Evolutionary conservation across 192 early-diverging fungal species (phyloP), one percentile per base, ranked within the genome.

Genomic region (Backusella morwellensis): DNA sequence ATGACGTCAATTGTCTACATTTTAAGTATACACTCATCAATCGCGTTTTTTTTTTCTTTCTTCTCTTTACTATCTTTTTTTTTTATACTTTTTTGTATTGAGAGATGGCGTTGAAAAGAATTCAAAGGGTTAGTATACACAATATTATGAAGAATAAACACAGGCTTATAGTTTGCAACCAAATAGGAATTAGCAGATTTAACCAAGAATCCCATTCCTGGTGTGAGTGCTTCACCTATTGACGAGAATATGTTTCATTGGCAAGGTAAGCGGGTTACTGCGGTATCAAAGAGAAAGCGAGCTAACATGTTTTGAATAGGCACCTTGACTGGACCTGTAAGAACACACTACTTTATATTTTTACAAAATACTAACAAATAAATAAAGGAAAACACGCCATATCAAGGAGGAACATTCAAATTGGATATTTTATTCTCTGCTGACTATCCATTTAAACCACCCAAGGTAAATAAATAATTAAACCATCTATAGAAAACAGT

Each of bases 371-470:
- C 47, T 50, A 59, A 59, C 54, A 59, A 59, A 59, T 21, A 23
- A 59, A 59, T 11, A 26, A 59, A 42, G 75, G 91, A 89, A 78
- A 40, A 40, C 79, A 84, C 44, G 91, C 88, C 89, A 7, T 95
- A 92, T 82, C 85, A 90, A 80, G 90, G 91, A 19, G 94, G 93
- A n/a, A 74, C 85, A 7, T 95, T 95, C 79, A 84, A 86, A 26
- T 50, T 95, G 14, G 88, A 90, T 59, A 86, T 95, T 44, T 82
- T 85, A n/a, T 94, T 95, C 73, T 82, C 84, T 41, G 78, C 85
- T 6, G 93, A 95, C 50, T 95, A 93, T 77, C 93, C 93, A 32
- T 95, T 95, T 81, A 95, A 95, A 74, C 93, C 93, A 29, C 93
- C 93, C 69, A 86, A 84, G 76, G 93, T 92, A 69, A 19, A 14